Evolutionary conservation across 140 eudicot genomes (phyloP).

Genomic region (Stevia rebaudiana): DNA sequence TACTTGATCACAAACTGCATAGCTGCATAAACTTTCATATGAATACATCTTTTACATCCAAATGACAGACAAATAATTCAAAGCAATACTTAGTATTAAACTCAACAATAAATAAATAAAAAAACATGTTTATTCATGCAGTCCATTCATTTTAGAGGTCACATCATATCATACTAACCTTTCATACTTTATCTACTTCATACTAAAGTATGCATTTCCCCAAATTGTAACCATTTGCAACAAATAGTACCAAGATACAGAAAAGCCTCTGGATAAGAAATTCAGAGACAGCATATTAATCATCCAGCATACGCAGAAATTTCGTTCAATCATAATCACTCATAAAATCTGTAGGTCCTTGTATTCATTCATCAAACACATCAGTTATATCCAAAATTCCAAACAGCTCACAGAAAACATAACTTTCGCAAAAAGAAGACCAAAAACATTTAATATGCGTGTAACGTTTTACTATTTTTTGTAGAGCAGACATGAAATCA

Average conservation of each 20-base stretch:
- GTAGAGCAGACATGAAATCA: too few species aligned
- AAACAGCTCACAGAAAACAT: too few species aligned
- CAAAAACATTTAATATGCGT: too few species aligned
- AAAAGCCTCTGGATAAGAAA: not conserved
- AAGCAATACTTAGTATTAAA: not conserved
- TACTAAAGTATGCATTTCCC: not conserved
- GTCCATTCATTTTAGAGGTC: not conserved
- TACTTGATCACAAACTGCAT: constrained; percentile 9
- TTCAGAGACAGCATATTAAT: constrained; percentile 1
- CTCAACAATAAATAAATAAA: not conserved
- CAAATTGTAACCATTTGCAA: not conserved
- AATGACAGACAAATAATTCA: not conserved
- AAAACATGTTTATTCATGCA: not conserved
- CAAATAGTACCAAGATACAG: too few species aligned
- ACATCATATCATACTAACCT: not conserved
- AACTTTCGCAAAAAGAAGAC: too few species aligned
- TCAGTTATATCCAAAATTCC: too few species aligned
- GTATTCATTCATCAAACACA: too few species aligned
- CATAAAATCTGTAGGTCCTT: too few species aligned
- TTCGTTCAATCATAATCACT: too few species aligned
- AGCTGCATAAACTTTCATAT: not conserved
- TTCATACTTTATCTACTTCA: not conserved
- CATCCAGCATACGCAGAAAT: not conserved
- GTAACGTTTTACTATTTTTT: too few species aligned
- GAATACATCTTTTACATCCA: constrained; percentile 2